Base-by-base conservation (phyloP, 1,284 basidiomycete species). In the Ceratobasidium sp. region DNA sequence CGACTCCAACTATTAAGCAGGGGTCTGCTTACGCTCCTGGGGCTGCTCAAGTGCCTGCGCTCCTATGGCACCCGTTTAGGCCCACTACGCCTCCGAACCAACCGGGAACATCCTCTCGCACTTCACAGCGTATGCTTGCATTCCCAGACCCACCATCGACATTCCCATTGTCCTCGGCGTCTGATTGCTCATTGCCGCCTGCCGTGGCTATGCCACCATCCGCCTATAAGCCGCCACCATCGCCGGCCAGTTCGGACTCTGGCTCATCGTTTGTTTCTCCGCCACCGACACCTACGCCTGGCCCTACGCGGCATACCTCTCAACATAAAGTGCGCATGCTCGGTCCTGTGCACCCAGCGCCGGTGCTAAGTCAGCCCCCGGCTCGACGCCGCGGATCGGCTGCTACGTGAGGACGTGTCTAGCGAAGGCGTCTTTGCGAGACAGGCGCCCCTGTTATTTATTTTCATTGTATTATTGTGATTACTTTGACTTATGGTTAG, bases 261-360 rank as follows among this genome's bases (percentile, higher is more conserved):
- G 62, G 50, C 17, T 53, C 62, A 7, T 65, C 62, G 17, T 65
- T 65, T 32, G 62, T 65, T 22, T 65, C 62, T 10, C 62, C 50
- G 0, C 62, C 62, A 12, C 62, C 62, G 15, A 65, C 62, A 4
- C 62, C 62, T 1, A 65, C 62, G 12, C 62, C 50, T 53, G 43
- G 49, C 17, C 49, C 62, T 17, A 31, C 62, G 13, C 27, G 49
- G 15, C 25, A 31, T 6, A 34, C 45, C 13, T 27, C 57, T 34
- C 34, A 1, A 13, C 43, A 42, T 17, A 53, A 67, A 20, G 49
- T 67, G 32, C 62, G 50, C 29, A 32, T 31, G 25, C 29, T 54
- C 27, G 47, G 50, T 15, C 47, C 47, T 20, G 25, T 40, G 27
- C 47, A 34, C 25, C 60, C 60, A 8, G 60, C 47, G 32, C 60